Conservation (phyloP, 2,329 filamentous ascomycete genomes). For the Sclerotinia glacialis region DNA sequence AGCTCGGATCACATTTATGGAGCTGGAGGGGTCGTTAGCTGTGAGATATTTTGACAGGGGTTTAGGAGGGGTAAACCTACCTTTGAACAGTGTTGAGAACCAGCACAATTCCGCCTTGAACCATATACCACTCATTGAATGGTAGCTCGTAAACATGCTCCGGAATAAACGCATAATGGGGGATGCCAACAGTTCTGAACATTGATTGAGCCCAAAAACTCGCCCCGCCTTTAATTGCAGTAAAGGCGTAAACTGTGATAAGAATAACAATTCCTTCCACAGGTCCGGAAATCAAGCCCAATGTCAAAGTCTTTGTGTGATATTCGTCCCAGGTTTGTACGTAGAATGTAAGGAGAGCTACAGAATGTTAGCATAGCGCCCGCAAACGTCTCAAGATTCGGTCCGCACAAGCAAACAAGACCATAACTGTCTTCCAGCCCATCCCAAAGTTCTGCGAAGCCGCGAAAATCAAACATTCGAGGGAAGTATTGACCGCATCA, state of each 20-base stretch:
- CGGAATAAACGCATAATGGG: conserved; percentile 62
- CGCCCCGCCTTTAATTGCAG: conserved; percentile 79
- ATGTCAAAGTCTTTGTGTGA: conserved; percentile 91
- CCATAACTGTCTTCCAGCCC: conserved; percentile 81
- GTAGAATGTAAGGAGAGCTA: conserved; percentile 91
- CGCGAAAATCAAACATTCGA: conserved; percentile 89
- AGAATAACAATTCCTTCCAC: conserved; percentile 92
- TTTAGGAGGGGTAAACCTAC: conserved; percentile 28
- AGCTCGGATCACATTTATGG: conserved; percentile 78
- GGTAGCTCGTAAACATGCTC: conserved; percentile 70
- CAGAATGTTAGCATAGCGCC: conserved; percentile 22
- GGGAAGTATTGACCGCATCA: conserved; percentile 92
- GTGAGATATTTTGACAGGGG: conserved; percentile 31
- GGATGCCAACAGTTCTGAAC: conserved; percentile 72
- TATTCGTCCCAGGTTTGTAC: conserved; percentile 99
- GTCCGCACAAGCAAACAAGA: conserved; percentile 73
- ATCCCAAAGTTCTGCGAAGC: conserved; percentile 91
- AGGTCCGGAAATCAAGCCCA: conserved; percentile 88
- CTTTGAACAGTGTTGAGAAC: conserved; percentile 81
- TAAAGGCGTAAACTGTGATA: conserved; percentile 76
- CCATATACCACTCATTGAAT: conserved; percentile 90
- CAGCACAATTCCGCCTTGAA: conserved; percentile 78
- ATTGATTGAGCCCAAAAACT: conserved; percentile 89
- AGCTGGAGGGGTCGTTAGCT: conserved; percentile 45
- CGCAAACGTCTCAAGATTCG: not conserved